A percentile compares a stretch with the other conserved stretches of the same genome.
Conservation (phyloP, 2,329 filamentous ascomycete genomes). For the Chaetomiaceae sp. region DNA sequence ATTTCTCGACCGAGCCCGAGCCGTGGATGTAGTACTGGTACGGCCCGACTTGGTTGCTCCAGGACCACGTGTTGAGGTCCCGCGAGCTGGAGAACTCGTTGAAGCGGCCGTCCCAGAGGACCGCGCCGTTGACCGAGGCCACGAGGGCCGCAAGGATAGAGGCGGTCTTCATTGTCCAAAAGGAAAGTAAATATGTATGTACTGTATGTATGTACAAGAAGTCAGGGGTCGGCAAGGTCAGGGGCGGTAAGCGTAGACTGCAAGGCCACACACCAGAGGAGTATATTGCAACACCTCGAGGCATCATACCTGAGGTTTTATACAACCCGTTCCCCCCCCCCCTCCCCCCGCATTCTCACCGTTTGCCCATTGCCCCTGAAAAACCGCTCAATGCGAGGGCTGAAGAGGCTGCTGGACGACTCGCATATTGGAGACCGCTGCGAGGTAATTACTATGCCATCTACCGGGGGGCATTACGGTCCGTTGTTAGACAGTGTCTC, state of each 20-base stretch:
- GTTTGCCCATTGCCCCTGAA: neutral
- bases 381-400: neutral
- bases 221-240: no score
- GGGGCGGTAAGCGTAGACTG: no score
- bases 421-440: neutral
- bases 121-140: slow-evolving; percentile 23
- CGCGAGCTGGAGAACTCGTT: slow-evolving; percentile 52
- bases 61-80: slow-evolving; percentile 60
- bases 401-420: neutral
- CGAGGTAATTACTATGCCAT: slow-evolving; percentile 5
- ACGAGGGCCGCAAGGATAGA: slow-evolving; percentile 17
- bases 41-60: slow-evolving; percentile 62
- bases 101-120: slow-evolving; percentile 61
- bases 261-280: neutral
- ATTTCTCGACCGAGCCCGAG: slow-evolving; percentile 48
- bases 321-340: no score
- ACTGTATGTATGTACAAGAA: no score
- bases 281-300: neutral
- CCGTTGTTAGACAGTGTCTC: slow-evolving; percentile 8
- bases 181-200: neutral
- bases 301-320: neutral
- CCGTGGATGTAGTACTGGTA: slow-evolving; percentile 79
- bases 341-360: neutral
- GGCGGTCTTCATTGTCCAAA: slow-evolving; percentile 18
- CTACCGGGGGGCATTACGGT: slow-evolving; percentile 14